Conservation (phyloP, 352 stramenopile species). For the Phytopythium helicoides region DNA sequence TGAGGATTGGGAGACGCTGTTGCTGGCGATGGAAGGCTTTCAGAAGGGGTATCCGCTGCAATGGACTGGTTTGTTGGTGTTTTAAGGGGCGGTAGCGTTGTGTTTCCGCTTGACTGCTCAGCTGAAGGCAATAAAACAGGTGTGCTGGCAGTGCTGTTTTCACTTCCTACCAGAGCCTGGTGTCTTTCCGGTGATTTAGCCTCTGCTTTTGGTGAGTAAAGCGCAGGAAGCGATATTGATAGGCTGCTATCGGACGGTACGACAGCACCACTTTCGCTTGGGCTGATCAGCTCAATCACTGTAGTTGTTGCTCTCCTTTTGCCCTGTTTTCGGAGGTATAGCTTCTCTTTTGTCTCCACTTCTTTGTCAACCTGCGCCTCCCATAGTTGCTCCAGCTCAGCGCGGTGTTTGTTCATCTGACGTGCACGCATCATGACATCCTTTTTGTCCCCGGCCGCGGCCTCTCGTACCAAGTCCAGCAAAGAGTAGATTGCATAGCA, state of each 20-base stretch:
- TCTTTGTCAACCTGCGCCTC: conserved; percentile 36
- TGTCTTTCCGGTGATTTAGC: neutral
- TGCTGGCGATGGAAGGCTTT: conserved; percentile 1
- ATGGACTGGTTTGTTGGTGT: conserved; percentile 5
- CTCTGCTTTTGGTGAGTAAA: neutral
- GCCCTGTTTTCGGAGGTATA: conserved; percentile 28
- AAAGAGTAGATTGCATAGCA: conserved; percentile 88
- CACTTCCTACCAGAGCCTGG: neutral
- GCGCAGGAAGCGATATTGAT: neutral
- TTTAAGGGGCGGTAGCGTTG: neutral
- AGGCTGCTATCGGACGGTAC: neutral
- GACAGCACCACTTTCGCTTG: neutral
- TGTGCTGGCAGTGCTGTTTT: conserved; percentile 14
- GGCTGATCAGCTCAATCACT: too few species aligned
- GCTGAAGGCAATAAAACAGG: conserved; percentile 9
- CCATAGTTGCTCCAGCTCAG: conserved; percentile 42
- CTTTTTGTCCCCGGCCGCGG: conserved; percentile 12
- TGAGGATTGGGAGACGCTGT: conserved; percentile 7
- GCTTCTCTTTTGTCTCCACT: conserved; percentile 53
- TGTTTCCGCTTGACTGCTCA: conserved; percentile 8
- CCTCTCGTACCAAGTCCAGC: conserved; percentile 66
- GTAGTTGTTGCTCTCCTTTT: neutral
- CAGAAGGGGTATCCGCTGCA: neutral
- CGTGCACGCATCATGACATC: conserved; percentile 17
- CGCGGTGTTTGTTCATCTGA: conserved; percentile 16